Evolutionary conservation across 78 protist genomes (phyloP).

Genomic region (Creolimax fragrantissima): DNA sequence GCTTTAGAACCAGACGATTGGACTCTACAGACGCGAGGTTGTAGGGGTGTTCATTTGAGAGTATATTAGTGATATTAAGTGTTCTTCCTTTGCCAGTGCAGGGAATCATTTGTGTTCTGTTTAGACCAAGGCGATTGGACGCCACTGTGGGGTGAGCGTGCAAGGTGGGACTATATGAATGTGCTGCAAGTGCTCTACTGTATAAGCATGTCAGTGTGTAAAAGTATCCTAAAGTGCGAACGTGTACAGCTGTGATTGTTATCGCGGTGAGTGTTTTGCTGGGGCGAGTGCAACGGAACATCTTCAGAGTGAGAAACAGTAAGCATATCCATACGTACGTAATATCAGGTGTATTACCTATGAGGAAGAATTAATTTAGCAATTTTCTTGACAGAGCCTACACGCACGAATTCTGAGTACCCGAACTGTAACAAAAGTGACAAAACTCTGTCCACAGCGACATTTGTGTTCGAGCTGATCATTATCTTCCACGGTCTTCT

Average conservation of each 20-base stretch:
- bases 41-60: background rate
- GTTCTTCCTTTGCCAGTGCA: background rate
- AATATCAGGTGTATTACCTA: too few species aligned
- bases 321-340: too few species aligned
- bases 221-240: too few species aligned
- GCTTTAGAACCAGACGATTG: background rate
- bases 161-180: too few species aligned
- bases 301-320: too few species aligned
- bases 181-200: too few species aligned
- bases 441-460: slow-evolving; percentile 73
- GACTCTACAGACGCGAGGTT: background rate
- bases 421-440: slow-evolving; percentile 31
- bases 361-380: slow-evolving; percentile 44
- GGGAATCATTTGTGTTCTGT: background rate
- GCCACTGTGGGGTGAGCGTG: too few species aligned
- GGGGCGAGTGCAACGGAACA: too few species aligned
- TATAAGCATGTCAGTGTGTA: too few species aligned
- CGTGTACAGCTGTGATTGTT: too few species aligned
- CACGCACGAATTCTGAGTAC: slow-evolving; percentile 48
- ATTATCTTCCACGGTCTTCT: background rate
- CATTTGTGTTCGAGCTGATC: slow-evolving; percentile 57
- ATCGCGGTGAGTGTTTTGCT: too few species aligned
- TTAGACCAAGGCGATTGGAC: too few species aligned
- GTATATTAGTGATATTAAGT: background rate
- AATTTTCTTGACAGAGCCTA: slow-evolving; percentile 62